Base-by-base conservation (phyloP, 257 asterid genomes). In the Thymus quinquecostatus region DNA sequence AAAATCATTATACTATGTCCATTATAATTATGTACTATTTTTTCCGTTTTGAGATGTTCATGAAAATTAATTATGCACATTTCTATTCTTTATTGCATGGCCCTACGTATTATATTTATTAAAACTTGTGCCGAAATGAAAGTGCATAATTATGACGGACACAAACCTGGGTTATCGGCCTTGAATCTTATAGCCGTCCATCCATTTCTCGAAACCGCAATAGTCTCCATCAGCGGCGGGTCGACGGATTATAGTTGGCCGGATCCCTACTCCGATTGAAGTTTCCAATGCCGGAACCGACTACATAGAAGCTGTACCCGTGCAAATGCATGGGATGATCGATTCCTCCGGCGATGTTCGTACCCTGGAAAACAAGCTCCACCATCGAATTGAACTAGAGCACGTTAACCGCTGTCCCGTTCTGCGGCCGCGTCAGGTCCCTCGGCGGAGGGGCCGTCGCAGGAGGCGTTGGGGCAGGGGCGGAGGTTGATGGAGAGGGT, bases 291-390 rank as follows among this genome's bases (percentile, higher is more conserved):
- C 88, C 92, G 66, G 69, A 69, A 0, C 95, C 95, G 14, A 88
- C 87, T 0, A 86, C 90, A 11, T 79, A 88, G 56, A 88, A 88
- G 54, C 86, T 88, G 14, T 79, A 77, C 3, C 95, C 95, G 55
- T 88, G 95, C 12, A 88, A 76, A 64, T 88, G 95, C 83, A 88
- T 84, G 0, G 95, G 95, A 21, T 86, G 92, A 69, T 88, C 92
- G 1, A 81, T 41, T 0, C 88, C 87, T 0, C 67, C 56, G 10
- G 73, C 77, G 28, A 80, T 8, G 63, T 70, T 81, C 0, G 95
- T 88, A 0, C 80, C 87, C 4, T 88, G 95, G 38, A 79, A 75
- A 5, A 86, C 84, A 8, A 88, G 54, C 77, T 86, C 91, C 76
- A 88, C 92, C 8, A 73, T 69, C 5, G 85, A 32, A 5, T 85